A percentile compares a stretch with the other conserved stretches of the same genome.
phyloP scores from a whole-genome alignment of 768 basidiomycete genomes.

The Leccinum longicurvipes region DNA sequence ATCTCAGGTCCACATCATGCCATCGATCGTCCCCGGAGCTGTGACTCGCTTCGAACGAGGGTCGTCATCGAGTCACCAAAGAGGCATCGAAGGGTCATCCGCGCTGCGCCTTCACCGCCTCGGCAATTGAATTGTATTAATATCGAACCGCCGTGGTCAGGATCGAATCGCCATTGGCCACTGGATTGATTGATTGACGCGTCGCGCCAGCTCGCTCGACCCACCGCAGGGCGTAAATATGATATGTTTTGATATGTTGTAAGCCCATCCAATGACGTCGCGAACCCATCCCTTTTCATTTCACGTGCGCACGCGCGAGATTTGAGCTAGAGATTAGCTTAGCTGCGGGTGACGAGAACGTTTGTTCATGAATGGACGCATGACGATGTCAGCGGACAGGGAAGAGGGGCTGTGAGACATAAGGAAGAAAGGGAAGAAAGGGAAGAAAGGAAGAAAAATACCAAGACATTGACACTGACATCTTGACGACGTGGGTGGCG shows the following conservation, averaged over 20 bases:
- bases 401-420: background rate
- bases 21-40: background rate
- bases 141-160: background rate
- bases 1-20: background rate
- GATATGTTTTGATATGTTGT: background rate
- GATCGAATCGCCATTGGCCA: background rate
- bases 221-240: background rate
- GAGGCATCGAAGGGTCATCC: background rate
- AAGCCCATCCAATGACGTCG: background rate
- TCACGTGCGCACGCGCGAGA: background rate
- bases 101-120: background rate
- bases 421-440: background rate
- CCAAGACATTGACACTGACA: background rate
- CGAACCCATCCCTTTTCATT: background rate
- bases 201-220: background rate
- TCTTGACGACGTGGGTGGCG: background rate
- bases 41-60: constrained; percentile 2
- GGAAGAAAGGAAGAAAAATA: background rate
- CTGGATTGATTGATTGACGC: background rate
- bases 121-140: background rate
- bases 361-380: background rate
- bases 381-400: background rate
- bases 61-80: background rate
- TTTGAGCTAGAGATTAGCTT: background rate
- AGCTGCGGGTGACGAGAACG: background rate